Evolutionary conservation across 345 rosid species (phyloP).

Genomic region (Citrus hindsii): DNA sequence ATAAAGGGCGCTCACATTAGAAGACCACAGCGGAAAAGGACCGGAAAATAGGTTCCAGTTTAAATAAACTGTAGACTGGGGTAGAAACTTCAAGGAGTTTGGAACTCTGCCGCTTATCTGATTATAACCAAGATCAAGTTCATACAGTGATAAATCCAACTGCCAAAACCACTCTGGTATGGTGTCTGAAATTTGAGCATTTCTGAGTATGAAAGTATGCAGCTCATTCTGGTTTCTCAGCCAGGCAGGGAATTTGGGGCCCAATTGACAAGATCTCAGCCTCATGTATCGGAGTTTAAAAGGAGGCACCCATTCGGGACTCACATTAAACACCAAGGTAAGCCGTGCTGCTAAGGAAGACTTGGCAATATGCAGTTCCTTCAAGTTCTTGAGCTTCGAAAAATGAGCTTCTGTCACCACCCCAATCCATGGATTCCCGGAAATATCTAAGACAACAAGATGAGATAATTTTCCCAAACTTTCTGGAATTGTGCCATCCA

Average conservation of each 20-base stretch:
- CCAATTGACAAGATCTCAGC: slow-evolving; percentile 5
- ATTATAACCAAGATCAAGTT: slow-evolving; percentile 15
- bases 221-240: slow-evolving; percentile 14
- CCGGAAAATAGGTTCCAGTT: slow-evolving; percentile 23
- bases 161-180: slow-evolving; percentile 21
- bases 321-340: slow-evolving; percentile 9
- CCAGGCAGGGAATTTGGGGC: slow-evolving; percentile 23
- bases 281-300: slow-evolving; percentile 13
- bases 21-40: slow-evolving; percentile 19
- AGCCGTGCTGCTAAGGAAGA: not conserved
- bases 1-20: slow-evolving; percentile 12
- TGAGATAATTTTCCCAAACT: slow-evolving; percentile 8
- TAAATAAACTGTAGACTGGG: not conserved
- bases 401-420: slow-evolving; percentile 21
- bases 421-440: slow-evolving; percentile 11
- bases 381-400: slow-evolving; percentile 14
- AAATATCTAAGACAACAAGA: slow-evolving; percentile 7
- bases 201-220: not conserved
- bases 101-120: slow-evolving; percentile 16
- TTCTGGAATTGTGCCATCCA: slow-evolving; percentile 18
- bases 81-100: not conserved
- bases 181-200: slow-evolving; percentile 12
- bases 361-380: not conserved
- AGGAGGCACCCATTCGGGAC: slow-evolving; percentile 18
- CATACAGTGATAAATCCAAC: not conserved